phyloP scores from a whole-genome alignment of 2,329 filamentous ascomycete species.

The Dothistroma septosporum region DNA sequence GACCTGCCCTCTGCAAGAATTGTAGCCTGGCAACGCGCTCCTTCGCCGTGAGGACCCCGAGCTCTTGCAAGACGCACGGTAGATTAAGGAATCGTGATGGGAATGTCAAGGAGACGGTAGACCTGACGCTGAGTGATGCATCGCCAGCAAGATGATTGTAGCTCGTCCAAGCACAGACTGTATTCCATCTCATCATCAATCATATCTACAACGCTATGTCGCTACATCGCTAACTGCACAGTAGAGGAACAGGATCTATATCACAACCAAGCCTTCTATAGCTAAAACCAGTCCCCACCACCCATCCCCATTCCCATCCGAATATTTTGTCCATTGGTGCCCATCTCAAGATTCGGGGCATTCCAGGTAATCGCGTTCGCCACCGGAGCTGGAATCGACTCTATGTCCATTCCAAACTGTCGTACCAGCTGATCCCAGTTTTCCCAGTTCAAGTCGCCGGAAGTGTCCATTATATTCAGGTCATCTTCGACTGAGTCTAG shows the following conservation, averaged over 20 bases:
- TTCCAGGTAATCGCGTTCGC: constrained; percentile 12
- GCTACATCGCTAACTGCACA: neutral
- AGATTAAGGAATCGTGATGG: no score
- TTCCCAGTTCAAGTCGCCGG: constrained; percentile 45
- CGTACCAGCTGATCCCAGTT: constrained; percentile 48
- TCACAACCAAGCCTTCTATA: neutral
- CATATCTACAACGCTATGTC: neutral
- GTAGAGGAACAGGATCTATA: neutral
- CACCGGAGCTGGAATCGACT: constrained; percentile 16
- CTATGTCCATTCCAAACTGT: constrained; percentile 45
- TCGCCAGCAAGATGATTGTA: no score
- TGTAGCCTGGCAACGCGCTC: no score
- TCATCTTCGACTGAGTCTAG: constrained; percentile 25
- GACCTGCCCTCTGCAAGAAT: no score
- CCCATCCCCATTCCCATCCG: constrained; percentile 30
- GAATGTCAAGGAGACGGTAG: no score
- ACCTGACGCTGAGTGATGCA: no score
- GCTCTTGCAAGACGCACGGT: no score
- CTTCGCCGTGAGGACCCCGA: no score
- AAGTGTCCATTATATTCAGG: constrained; percentile 35
- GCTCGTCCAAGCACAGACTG: neutral
- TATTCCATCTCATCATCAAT: neutral
- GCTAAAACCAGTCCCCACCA: constrained; percentile 29
- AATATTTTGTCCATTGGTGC: constrained; percentile 20
- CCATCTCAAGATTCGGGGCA: constrained; percentile 12